Base-by-base conservation (phyloP, 306 rosid species). In the Corylus avellana region DNA sequence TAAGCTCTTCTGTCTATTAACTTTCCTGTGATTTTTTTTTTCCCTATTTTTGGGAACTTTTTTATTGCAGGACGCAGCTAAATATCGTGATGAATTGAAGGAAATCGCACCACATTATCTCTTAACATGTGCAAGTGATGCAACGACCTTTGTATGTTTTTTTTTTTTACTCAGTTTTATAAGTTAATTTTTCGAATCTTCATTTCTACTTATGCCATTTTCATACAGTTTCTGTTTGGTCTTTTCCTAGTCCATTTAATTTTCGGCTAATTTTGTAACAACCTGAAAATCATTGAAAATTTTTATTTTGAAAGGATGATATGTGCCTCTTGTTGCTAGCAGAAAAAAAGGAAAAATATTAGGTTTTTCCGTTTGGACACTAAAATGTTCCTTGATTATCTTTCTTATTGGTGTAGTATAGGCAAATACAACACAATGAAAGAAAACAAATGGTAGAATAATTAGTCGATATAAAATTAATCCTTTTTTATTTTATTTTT, bases 81-180 rank as follows among this genome's bases (percentile, higher is more conserved):
- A 84, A 76, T 91, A 85, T 79, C 99, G 97, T 16, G 93, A 95
- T 54, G 97, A 95, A 85, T 89, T 95, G 44, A 90, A 81, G 81
- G 89, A 84, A 84, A 88, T 93, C 63, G 87, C 96, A 8, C 99
- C 98, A 2, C 87, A 89, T 83, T 76, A 91, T 79, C 89, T 93
- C 75, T 80, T 95, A 86, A 95, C 93, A 83, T 95, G 98, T 86
- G 84, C 91, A 46, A 91, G 99, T 79, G 98, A 93, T 54, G 97
- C 99, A 62, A 88, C 97, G 64, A 95, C 99, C 62, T 68, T 88
- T 89, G 99, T 95, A 95, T 47, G 80, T 54, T 70, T n/a, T n/a
- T n/a, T n/a, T 48, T 48, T 35, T 37, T 10, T 25, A 39, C 25
- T 74, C 8, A n/a, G 17, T 68, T 77, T 72, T 68, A 13, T 42